A percentile compares a stretch with the other conserved stretches of the same genome.
Evolutionary conservation across 345 rosid species (phyloP).

Genomic region (Melaleuca alternifolia): DNA sequence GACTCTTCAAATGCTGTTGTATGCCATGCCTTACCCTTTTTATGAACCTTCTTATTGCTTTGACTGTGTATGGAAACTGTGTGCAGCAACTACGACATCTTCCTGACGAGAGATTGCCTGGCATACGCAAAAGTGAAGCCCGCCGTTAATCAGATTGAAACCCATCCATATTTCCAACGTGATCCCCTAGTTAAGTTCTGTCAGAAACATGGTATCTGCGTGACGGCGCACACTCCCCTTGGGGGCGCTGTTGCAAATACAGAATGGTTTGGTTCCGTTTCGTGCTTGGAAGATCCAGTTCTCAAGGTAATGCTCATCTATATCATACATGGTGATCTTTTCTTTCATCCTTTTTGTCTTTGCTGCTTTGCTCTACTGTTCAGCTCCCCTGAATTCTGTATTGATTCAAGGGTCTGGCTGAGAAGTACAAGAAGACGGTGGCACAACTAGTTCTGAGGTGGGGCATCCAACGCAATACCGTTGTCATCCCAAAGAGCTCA

Average conservation of each 20-base stretch:
- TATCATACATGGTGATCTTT: background rate
- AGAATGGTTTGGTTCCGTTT: slow-evolving; percentile 62
- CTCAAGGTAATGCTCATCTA: slow-evolving; percentile 37
- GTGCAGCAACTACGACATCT: slow-evolving; percentile 83
- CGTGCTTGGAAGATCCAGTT: slow-evolving; percentile 72
- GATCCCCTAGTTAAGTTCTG: slow-evolving; percentile 83
- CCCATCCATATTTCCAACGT: slow-evolving; percentile 90
- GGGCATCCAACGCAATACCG: slow-evolving; percentile 75
- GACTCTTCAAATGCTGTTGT: background rate
- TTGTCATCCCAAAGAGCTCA: slow-evolving; percentile 68
- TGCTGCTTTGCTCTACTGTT: background rate
- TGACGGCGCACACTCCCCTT: slow-evolving; percentile 83
- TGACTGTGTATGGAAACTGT: background rate
- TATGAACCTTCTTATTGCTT: background rate
- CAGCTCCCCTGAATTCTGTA: background rate
- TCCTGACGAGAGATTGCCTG: slow-evolving; percentile 78
- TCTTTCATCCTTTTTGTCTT: background rate
- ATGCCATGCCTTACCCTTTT: background rate
- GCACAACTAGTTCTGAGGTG: slow-evolving; percentile 73
- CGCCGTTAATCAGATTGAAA: slow-evolving; percentile 92
- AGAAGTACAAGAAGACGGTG: slow-evolving; percentile 63
- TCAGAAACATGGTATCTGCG: slow-evolving; percentile 72
- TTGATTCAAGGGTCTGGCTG: slow-evolving; percentile 48
- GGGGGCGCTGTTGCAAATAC: slow-evolving; percentile 73
- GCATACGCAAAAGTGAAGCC: slow-evolving; percentile 93